phyloP scores from a whole-genome alignment of 2,329 filamentous ascomycete genomes.

The Remersonia thermophila region DNA sequence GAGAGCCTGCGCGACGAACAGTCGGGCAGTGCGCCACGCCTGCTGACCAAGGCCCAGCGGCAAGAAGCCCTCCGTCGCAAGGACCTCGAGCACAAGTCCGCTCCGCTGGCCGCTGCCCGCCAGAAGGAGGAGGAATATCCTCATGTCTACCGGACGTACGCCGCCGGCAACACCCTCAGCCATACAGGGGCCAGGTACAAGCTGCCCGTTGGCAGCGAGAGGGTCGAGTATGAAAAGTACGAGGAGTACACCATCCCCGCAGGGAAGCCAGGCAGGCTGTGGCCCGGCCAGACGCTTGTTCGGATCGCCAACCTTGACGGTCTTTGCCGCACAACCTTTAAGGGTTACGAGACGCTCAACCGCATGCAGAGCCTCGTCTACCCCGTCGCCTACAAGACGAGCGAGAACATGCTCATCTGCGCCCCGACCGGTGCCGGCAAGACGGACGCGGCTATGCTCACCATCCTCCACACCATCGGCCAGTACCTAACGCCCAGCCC shows the following conservation, averaged over 20 bases:
- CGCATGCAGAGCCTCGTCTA: slow-evolving; percentile 98
- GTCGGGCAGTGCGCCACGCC: slow-evolving; percentile 25
- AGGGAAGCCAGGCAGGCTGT: slow-evolving; percentile 61
- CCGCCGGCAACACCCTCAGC: slow-evolving; percentile 76
- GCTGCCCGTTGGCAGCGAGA: slow-evolving; percentile 63
- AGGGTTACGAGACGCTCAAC: slow-evolving; percentile 84
- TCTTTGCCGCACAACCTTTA: slow-evolving; percentile 82
- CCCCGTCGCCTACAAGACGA: slow-evolving; percentile 87
- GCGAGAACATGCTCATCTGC: slow-evolving; percentile 97
- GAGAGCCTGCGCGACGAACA: slow-evolving; percentile 15
- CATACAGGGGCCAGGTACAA: slow-evolving; percentile 70
- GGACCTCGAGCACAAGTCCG: slow-evolving; percentile 74
- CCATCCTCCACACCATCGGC: slow-evolving; percentile 78
- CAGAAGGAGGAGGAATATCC: slow-evolving; percentile 70
- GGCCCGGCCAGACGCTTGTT: slow-evolving; percentile 61
- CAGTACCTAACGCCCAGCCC: slow-evolving; percentile 77
- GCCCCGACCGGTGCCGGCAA: slow-evolving; percentile 97
- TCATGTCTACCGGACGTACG: slow-evolving; percentile 78
- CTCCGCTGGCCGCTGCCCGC: slow-evolving; percentile 56
- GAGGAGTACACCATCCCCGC: slow-evolving; percentile 86
- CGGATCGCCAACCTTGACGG: slow-evolving; percentile 75
- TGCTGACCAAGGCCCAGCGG: slow-evolving; percentile 66
- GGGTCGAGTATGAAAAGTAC: slow-evolving; percentile 62
- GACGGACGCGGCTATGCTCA: slow-evolving; percentile 95
- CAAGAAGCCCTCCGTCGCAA: slow-evolving; percentile 64